phyloP scores from a whole-genome alignment of 169 alveolate species.

The Cryptosporidium sp. region DNA sequence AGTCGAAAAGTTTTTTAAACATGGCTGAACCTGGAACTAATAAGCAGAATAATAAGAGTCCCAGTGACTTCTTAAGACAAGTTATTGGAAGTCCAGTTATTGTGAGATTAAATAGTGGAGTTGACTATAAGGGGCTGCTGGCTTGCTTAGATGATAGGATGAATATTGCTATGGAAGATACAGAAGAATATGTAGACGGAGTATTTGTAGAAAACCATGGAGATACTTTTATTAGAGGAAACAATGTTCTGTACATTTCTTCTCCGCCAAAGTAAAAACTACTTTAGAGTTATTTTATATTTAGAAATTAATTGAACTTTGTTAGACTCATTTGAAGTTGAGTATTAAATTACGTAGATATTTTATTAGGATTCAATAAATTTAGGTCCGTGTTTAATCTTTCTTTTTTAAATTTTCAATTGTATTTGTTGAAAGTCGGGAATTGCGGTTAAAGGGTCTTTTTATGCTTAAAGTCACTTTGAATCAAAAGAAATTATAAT shows the following conservation, averaged over 20 bases:
- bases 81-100: slow-evolving; percentile 69
- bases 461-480: background rate
- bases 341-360: background rate
- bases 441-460: background rate
- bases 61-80: slow-evolving; percentile 62
- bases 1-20: background rate
- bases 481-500: background rate
- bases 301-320: background rate
- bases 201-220: slow-evolving; percentile 83
- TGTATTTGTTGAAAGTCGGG: background rate
- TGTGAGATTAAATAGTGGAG: slow-evolving; percentile 73
- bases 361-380: background rate
- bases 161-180: slow-evolving; percentile 88
- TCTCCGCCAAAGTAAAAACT: slow-evolving; percentile 39
- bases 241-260: slow-evolving; percentile 83
- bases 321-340: background rate
- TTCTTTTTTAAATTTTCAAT: background rate
- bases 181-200: slow-evolving; percentile 86
- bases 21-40: background rate
- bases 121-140: slow-evolving; percentile 79
- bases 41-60: slow-evolving; percentile 20
- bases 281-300: background rate
- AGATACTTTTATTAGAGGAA: slow-evolving; percentile 89
- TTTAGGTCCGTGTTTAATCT: background rate
- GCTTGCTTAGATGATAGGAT: slow-evolving; percentile 89